Evolutionary conservation across 495 filamentous ascomycete genomes (phyloP).

Genomic region (Pseudevernia furfuracea): DNA sequence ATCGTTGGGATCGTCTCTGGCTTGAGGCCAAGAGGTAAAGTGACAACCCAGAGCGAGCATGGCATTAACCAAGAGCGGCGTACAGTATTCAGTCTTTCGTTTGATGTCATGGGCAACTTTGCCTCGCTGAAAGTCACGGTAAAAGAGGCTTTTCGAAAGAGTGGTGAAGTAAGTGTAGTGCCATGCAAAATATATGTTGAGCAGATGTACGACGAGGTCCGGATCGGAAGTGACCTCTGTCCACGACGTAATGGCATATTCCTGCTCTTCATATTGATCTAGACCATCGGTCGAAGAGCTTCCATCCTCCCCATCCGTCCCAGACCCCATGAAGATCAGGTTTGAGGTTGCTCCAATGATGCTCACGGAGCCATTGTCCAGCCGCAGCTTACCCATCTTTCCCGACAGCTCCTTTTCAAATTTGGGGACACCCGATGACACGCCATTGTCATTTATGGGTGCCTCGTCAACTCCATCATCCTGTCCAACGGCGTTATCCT

Average conservation of each 20-base stretch:
- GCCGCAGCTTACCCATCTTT: conserved; percentile 82
- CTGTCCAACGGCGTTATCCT: conserved; percentile 37
- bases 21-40: conserved; percentile 71
- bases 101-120: conserved; percentile 39
- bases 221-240: conserved; percentile 76
- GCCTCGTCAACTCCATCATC: conserved; percentile 39
- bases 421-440: conserved; percentile 41
- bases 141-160: conserved; percentile 83
- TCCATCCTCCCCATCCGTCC: conserved; percentile 43
- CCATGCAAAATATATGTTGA: conserved; percentile 98
- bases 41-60: conserved; percentile 96
- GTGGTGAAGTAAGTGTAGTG: conserved; percentile 97
- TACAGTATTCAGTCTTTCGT: conserved; percentile 65
- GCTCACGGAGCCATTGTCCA: conserved; percentile 84
- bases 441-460: conserved; percentile 32
- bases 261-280: conserved; percentile 44
- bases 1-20: conserved; percentile 60
- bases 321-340: conserved; percentile 69
- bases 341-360: conserved; percentile 95
- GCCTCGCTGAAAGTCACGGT: conserved; percentile 71
- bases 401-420: conserved; percentile 83
- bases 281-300: conserved; percentile 34
- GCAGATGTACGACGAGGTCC: conserved; percentile 72
- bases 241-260: conserved; percentile 72
- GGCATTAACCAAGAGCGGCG: conserved; percentile 82